Evolutionary conservation across 768 basidiomycete species (phyloP).

Genomic region (Cyclocybe aegerita): DNA sequence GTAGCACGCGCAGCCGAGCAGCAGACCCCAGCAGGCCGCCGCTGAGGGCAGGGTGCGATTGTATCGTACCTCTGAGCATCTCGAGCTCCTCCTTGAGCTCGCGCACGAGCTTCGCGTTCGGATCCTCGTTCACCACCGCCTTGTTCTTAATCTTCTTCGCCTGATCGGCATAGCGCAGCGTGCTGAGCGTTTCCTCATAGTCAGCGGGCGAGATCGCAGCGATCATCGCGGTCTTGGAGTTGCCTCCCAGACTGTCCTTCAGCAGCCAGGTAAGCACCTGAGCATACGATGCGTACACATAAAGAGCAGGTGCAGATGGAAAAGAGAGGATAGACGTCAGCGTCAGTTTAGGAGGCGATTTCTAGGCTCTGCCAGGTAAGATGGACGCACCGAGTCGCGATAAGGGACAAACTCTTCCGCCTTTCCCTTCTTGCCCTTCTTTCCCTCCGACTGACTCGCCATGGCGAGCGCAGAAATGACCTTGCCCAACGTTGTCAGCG

Average conservation of each 20-base stretch:
- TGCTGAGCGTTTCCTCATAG: conserved; percentile 97
- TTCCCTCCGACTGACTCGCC: conserved; percentile 61
- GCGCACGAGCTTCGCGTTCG: conserved; percentile 96
- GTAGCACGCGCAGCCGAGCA: neutral
- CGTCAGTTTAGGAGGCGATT: conserved; percentile 1
- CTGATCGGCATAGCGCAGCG: conserved; percentile 95
- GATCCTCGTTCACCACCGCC: conserved; percentile 99
- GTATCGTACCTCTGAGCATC: conserved; percentile 71
- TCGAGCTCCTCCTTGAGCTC: conserved; percentile 99
- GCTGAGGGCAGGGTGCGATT: conserved; percentile 21
- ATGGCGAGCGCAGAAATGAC: conserved; percentile 91
- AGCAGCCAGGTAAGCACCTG: conserved; percentile 97
- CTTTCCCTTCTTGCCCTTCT: conserved; percentile 89
- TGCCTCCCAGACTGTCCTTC: conserved; percentile 96
- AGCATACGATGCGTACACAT: too few relatives aligned
- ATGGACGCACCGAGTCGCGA: conserved; percentile 81
- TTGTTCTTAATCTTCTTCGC: conserved; percentile 99
- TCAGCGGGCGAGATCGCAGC: conserved; percentile 98
- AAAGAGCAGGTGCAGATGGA: conserved; percentile 8
- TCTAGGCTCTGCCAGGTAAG: neutral
- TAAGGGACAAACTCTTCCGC: conserved; percentile 95
- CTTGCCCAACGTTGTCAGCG: conserved; percentile 95
- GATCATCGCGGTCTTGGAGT: conserved; percentile 99
- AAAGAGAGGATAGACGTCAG: conserved; percentile 10
- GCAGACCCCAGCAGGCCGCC: too few relatives aligned